Evolutionary conservation across 169 alveolate species (phyloP).

Genomic region (Babesia caballi): DNA sequence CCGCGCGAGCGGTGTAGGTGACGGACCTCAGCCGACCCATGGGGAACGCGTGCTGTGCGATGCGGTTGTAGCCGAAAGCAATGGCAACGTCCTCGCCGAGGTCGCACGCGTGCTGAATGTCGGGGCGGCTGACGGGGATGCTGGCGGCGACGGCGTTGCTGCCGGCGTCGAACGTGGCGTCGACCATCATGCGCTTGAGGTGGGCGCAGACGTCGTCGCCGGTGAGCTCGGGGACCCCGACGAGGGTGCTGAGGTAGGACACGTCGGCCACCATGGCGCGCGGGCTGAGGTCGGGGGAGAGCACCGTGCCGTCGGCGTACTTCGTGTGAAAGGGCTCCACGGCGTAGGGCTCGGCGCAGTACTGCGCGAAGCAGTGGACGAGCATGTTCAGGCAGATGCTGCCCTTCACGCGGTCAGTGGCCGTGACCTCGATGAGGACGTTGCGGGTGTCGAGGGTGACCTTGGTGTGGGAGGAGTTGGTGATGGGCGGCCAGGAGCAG

Average conservation of each 20-base stretch:
- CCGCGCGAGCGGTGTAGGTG: conserved; percentile 32
- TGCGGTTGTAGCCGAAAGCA: conserved; percentile 90
- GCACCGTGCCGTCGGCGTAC: conserved; percentile 12
- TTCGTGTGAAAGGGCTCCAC: conserved; percentile 26
- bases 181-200: conserved; percentile 77
- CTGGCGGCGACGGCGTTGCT: conserved; percentile 60
- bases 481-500: conserved; percentile 97
- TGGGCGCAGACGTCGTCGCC: conserved; percentile 48
- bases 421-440: conserved; percentile 94
- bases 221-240: conserved; percentile 63
- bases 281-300: conserved; percentile 13
- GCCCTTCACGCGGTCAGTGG: conserved; percentile 58
- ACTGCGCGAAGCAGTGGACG: conserved; percentile 80
- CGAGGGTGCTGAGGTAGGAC: conserved; percentile 50
- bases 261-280: conserved; percentile 11
- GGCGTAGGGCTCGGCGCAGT: conserved; percentile 42
- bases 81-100: conserved; percentile 95
- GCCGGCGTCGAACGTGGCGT: conserved; percentile 46
- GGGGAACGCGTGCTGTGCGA: conserved; percentile 17
- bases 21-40: conserved; percentile 31
- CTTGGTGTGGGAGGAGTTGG: conserved; percentile 93
- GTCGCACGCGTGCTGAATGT: conserved; percentile 94
- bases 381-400: conserved; percentile 67
- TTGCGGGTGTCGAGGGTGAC: conserved; percentile 92
- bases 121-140: conserved; percentile 89